A percentile compares a stretch with the other conserved stretches of the same genome.
Evolutionary conservation across 768 basidiomycete genomes (phyloP).

Genomic region (Galerina sulciceps): DNA sequence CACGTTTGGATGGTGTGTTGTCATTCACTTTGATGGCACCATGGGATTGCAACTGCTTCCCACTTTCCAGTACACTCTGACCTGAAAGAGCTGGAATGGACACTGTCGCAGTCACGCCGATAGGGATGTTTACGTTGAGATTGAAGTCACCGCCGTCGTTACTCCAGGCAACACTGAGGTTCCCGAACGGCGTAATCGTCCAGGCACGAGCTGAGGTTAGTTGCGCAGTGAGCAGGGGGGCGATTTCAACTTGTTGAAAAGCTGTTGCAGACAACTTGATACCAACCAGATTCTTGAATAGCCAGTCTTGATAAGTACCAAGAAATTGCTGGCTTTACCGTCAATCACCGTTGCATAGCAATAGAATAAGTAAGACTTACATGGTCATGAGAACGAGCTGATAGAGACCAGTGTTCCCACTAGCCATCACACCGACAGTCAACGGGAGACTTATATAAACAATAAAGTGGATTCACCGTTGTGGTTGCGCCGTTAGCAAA

Average conservation of each 20-base stretch:
- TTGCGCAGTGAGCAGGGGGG: constrained; percentile 20
- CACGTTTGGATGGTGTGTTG: too few relatives aligned
- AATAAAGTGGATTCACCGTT: constrained; percentile 19
- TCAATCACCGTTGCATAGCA: not conserved
- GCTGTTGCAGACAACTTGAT: constrained; percentile 28
- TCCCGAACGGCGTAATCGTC: constrained; percentile 32
- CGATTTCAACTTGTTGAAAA: constrained; percentile 27
- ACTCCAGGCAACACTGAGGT: constrained; percentile 26
- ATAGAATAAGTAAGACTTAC: constrained; percentile 16
- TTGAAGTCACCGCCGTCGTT: not conserved
- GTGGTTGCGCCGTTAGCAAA: constrained; percentile 32
- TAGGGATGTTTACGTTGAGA: constrained; percentile 24
- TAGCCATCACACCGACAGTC: constrained; percentile 1
- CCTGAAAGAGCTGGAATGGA: not conserved
- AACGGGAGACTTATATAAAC: not conserved
- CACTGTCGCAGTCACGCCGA: constrained; percentile 26
- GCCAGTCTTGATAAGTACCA: constrained; percentile 36
- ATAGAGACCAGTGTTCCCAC: constrained; percentile 36
- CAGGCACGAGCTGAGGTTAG: constrained; percentile 27
- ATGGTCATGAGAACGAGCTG: constrained; percentile 34
- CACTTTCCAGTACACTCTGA: too few relatives aligned
- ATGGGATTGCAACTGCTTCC: too few relatives aligned
- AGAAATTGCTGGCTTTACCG: constrained; percentile 27
- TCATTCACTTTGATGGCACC: too few relatives aligned
- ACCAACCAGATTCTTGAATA: constrained; percentile 31